phyloP scores from a whole-genome alignment of 1,139 yeast species.

The Saccharomyces hybrid region DNA sequence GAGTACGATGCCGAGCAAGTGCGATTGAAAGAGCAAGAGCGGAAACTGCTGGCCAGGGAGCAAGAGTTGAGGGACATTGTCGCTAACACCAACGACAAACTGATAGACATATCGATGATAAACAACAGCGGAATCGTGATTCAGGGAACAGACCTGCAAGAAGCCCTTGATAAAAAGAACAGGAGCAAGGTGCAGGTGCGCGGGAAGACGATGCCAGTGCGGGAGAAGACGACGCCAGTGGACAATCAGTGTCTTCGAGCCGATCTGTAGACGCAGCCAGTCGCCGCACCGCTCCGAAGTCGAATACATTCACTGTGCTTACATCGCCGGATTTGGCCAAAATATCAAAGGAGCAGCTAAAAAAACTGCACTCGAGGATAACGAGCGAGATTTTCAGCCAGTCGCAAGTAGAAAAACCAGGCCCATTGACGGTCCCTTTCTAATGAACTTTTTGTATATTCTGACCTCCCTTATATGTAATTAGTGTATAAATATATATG shows the following conservation, averaged over 20 bases:
- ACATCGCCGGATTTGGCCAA: background rate
- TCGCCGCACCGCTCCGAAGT: background rate
- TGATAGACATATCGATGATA: slow-evolving; percentile 32
- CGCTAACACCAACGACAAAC: slow-evolving; percentile 34
- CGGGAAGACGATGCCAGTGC: background rate
- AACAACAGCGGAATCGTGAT: slow-evolving; percentile 31
- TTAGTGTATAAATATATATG: background rate
- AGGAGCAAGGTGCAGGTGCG: background rate
- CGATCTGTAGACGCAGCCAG: background rate
- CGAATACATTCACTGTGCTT: background rate
- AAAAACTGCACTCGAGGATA: background rate
- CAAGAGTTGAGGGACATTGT: slow-evolving; percentile 35
- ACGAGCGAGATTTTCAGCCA: slow-evolving; percentile 1
- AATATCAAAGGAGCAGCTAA: background rate
- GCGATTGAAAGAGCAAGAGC: slow-evolving; percentile 29
- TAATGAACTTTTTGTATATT: background rate
- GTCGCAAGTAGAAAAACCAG: slow-evolving; percentile 1
- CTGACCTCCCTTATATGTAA: background rate
- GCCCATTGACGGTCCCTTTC: slow-evolving; percentile 6
- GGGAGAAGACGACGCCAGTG: background rate
- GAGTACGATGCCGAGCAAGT: slow-evolving; percentile 16
- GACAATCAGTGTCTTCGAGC: background rate
- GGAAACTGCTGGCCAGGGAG: slow-evolving; percentile 28
- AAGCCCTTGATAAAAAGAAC: background rate
- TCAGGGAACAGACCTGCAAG: slow-evolving; percentile 21